Conservation (phyloP, 495 filamentous ascomycete species). For the Aspergillus bridgeri region DNA sequence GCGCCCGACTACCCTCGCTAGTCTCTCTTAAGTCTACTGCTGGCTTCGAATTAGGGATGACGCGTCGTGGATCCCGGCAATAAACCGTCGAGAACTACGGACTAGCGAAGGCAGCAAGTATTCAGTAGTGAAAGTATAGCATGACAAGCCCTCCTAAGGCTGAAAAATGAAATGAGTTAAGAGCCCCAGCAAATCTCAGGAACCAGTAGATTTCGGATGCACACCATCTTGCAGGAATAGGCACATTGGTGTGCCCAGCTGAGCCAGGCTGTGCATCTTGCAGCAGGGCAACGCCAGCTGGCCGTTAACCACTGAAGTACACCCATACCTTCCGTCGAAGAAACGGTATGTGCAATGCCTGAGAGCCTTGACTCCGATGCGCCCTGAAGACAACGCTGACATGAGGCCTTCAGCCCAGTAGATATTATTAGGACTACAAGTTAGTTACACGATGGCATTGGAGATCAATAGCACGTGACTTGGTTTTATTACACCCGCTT, state of each 20-base stretch:
- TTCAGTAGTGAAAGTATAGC: neutral
- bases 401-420: too few species aligned
- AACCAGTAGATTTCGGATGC: neutral
- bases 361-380: too few species aligned
- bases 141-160: neutral
- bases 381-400: too few species aligned
- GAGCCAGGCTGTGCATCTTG: neutral
- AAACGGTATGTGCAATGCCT: neutral
- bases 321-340: neutral
- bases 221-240: neutral
- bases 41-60: neutral
- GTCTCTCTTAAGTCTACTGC: neutral
- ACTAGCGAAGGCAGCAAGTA: neutral
- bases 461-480: too few species aligned
- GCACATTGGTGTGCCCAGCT: neutral
- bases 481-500: too few species aligned
- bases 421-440: too few species aligned
- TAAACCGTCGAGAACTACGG: neutral
- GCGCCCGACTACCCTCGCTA: neutral
- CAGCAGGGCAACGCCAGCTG: neutral
- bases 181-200: neutral
- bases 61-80: neutral
- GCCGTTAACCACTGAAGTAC: neutral
- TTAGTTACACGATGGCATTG: too few species aligned
- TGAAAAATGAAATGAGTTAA: neutral